phyloP scores from a whole-genome alignment of 1,284 basidiomycete species.

The Ceratobasidium sp. region DNA sequence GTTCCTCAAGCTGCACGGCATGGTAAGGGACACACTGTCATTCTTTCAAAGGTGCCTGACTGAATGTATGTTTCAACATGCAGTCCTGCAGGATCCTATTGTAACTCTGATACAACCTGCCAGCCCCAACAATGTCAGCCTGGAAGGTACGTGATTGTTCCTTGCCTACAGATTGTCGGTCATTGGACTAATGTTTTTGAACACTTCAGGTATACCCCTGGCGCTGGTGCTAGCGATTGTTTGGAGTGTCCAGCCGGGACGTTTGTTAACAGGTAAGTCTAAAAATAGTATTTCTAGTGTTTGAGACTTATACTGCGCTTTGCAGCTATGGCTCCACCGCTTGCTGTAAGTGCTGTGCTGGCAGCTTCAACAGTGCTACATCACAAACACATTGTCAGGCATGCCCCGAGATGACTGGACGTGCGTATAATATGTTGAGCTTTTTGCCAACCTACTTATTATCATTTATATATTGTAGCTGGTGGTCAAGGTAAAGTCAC shows the following conservation, averaged over 20 bases:
- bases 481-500: constrained; percentile 15
- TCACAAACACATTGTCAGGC: constrained; percentile 28
- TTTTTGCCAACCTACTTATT: no score
- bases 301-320: background rate
- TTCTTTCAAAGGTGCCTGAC: background rate
- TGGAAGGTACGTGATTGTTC: constrained; percentile 8
- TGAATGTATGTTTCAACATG: background rate
- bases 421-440: background rate
- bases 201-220: background rate
- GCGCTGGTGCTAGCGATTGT: constrained; percentile 16
- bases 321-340: constrained; percentile 22
- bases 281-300: background rate
- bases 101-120: constrained; percentile 25
- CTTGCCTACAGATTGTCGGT: background rate
- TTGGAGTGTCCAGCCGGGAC: constrained; percentile 19
- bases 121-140: constrained; percentile 16
- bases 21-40: background rate
- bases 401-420: constrained; percentile 16
- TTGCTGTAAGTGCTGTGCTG: constrained; percentile 32
- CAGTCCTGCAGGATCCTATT: constrained; percentile 29
- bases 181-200: background rate
- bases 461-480: background rate
- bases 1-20: constrained; percentile 8
- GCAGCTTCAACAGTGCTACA: constrained; percentile 23
- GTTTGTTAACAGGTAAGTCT: constrained; percentile 18